Base-by-base conservation (phyloP, 1,284 basidiomycete genomes). In the Apiotrichum mycotoxinovorans region DNA sequence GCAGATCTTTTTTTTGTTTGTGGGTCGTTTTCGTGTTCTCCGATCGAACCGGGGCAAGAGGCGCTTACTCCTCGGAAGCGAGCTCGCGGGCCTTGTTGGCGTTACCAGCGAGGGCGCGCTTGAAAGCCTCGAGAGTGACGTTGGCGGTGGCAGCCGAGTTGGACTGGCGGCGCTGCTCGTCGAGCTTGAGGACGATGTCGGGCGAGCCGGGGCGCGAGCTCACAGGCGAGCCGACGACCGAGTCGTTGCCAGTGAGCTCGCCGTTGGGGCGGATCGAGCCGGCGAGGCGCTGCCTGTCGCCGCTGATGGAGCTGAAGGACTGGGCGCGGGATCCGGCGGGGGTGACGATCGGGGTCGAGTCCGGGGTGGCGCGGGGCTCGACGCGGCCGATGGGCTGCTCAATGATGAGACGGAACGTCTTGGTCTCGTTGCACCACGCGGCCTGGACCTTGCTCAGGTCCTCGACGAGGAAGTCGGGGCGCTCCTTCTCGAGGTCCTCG, bases 401-500 rank as follows among this genome's bases (percentile, higher is more conserved):
- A 47, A 78, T 78, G 56, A 74, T 62, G 41, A 78, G 58, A 45
- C 65, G 60, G 67, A 77, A 77, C 26, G 67, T 69, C 51, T 72
- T 64, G 63, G 68, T 71, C 33, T 54, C 67, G 27, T 65, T 50
- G 61, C 73, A 66, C 76, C 76, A 78, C 25, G 63, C 57, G 30
- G 71, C 75, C n/a, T 56, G 49, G 56, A 78, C 73, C 64, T 76
- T 67, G 11, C 70, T 71, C 25, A 78, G 68, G 57, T 77, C 73
- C 54, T 75, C 72, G 56, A 79, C 76, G 30, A 79, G 69, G 68
- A 76, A 78, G 61, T 79, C 78, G 54, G 78, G 78, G 66, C 72
- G 65, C 62, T 78, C 75, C 59, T 70, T 71, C 59, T 78, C 75
- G 58, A 78, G 70, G 49, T 71, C 68, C 51, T 72, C 76, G 52